Conservation (phyloP, 139 green algal genomes). For the Gonium pectorale region DNA sequence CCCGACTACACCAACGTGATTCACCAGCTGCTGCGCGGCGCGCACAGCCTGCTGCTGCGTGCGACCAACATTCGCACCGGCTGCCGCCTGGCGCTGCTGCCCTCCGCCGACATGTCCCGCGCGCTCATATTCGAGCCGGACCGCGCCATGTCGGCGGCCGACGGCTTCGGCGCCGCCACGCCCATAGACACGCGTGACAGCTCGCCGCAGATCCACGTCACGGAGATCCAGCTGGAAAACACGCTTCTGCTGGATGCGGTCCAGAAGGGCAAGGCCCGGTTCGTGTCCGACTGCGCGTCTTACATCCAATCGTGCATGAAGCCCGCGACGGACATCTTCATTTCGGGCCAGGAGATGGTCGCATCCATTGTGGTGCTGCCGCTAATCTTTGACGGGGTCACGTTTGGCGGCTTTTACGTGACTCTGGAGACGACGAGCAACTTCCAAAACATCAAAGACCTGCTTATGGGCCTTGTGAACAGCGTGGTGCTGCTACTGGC, state of each 20-base stretch:
- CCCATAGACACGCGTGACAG: slow-evolving; percentile 5
- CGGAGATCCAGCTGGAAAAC: slow-evolving; percentile 73
- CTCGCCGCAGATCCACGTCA: slow-evolving; percentile 63
- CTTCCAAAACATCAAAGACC: slow-evolving; percentile 76
- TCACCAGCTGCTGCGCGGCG: slow-evolving; percentile 60
- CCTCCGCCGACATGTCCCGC: slow-evolving; percentile 57
- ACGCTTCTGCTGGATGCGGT: slow-evolving; percentile 72
- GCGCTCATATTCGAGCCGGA: slow-evolving; percentile 73
- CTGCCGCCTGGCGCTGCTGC: slow-evolving; percentile 66
- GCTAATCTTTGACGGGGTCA: slow-evolving; percentile 63
- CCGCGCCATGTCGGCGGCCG: slow-evolving; percentile 33
- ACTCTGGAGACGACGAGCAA: slow-evolving; percentile 71
- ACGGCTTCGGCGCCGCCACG: slow-evolving; percentile 32
- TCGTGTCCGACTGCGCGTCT: slow-evolving; percentile 69
- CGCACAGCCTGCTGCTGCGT: slow-evolving; percentile 68
- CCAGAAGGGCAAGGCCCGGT: slow-evolving; percentile 75
- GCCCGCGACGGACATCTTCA: slow-evolving; percentile 75
- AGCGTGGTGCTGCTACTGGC: slow-evolving; percentile 68
- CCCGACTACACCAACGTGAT: slow-evolving; percentile 69
- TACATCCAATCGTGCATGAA: slow-evolving; percentile 77
- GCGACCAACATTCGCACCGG: slow-evolving; percentile 74
- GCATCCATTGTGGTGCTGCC: slow-evolving; percentile 74
- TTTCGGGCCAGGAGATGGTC: slow-evolving; percentile 66
- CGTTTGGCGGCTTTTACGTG: slow-evolving; percentile 73
- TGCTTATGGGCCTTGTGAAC: slow-evolving; percentile 77